A percentile compares a stretch with the other conserved stretches of the same genome.
Evolutionary conservation across 805 yeast species (phyloP).

Genomic region (Candida nitratophila): DNA sequence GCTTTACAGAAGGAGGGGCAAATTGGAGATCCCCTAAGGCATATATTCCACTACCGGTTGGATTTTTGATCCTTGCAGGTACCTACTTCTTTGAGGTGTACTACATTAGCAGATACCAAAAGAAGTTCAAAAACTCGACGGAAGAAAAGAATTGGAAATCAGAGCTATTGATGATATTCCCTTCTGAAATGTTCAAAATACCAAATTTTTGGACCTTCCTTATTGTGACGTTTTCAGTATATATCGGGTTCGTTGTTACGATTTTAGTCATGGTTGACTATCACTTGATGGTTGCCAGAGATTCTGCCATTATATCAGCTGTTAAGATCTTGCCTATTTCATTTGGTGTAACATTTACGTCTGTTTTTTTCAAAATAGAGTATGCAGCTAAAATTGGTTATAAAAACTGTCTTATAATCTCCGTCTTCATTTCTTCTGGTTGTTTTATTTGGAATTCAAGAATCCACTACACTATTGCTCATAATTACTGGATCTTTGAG

Average conservation of each 20-base stretch:
- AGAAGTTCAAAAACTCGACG: not conserved
- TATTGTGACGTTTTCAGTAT: slow-evolving; percentile 5
- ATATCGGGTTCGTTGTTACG: slow-evolving; percentile 4
- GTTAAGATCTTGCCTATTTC: slow-evolving; percentile 29
- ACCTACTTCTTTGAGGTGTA: slow-evolving; percentile 26
- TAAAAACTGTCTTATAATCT: slow-evolving; percentile 10
- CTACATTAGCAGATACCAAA: slow-evolving; percentile 10
- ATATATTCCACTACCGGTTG: slow-evolving; percentile 34
- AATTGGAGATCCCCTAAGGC: slow-evolving; percentile 34
- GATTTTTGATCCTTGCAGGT: slow-evolving; percentile 22
- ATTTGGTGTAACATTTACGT: slow-evolving; percentile 23
- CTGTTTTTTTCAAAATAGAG: slow-evolving; percentile 13
- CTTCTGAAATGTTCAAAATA: slow-evolving; percentile 12
- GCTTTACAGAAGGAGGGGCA: slow-evolving; percentile 39
- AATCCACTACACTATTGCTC: slow-evolving; percentile 6
- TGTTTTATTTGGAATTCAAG: slow-evolving; percentile 15
- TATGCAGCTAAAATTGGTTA: slow-evolving; percentile 14
- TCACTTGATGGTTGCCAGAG: slow-evolving; percentile 21
- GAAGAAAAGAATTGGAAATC: slow-evolving; percentile 8
- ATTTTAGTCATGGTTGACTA: slow-evolving; percentile 8
- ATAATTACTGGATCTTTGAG: slow-evolving; percentile 19
- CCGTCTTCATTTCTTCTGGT: slow-evolving; percentile 7
- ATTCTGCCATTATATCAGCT: slow-evolving; percentile 28
- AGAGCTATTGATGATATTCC: slow-evolving; percentile 14
- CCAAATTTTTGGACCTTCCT: slow-evolving; percentile 13